These are phyloP conservation scores for Chimonanthus praecox DNA, from an alignment of 164 flowering plant genomes.

Conservation along the genomic window DNA sequence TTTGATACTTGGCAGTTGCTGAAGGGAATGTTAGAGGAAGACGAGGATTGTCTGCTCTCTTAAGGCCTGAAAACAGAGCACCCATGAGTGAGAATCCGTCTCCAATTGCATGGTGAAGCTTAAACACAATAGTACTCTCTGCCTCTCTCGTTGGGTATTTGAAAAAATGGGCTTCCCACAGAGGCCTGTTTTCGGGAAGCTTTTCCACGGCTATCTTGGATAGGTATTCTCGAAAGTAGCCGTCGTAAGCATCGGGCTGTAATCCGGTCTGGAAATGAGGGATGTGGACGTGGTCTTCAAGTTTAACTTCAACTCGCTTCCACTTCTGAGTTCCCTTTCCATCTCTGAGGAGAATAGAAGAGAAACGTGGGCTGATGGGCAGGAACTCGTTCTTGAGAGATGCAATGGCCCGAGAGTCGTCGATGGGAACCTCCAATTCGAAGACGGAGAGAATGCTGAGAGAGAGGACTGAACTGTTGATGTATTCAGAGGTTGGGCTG, in stretches of 20 bases:
- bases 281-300: slow-evolving; percentile 37
- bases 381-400: slow-evolving; percentile 2
- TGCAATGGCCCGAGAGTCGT: not conserved
- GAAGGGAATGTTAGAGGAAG: slow-evolving; percentile 48
- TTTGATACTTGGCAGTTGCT: not conserved
- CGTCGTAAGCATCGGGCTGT: slow-evolving; percentile 29
- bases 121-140: slow-evolving; percentile 38
- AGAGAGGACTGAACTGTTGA: slow-evolving; percentile 8
- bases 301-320: slow-evolving; percentile 47
- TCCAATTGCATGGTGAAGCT: slow-evolving; percentile 64
- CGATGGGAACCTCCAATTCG: slow-evolving; percentile 6
- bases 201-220: slow-evolving; percentile 30
- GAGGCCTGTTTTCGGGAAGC: slow-evolving; percentile 37
- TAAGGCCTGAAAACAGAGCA: slow-evolving; percentile 45
- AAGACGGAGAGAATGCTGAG: slow-evolving; percentile 6
- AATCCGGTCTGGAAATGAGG: slow-evolving; percentile 32
- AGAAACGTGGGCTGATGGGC: slow-evolving; percentile 11
- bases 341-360: slow-evolving; percentile 22
- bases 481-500: slow-evolving; percentile 7
- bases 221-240: slow-evolving; percentile 28
- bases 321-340: slow-evolving; percentile 37
- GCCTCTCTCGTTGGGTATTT: slow-evolving; percentile 55
- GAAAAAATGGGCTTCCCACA: slow-evolving; percentile 56
- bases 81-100: slow-evolving; percentile 73
- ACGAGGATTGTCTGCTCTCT: slow-evolving; percentile 50